Conservation (phyloP, 2,329 filamentous ascomycete species). For the Fusarium penzigii region DNA sequence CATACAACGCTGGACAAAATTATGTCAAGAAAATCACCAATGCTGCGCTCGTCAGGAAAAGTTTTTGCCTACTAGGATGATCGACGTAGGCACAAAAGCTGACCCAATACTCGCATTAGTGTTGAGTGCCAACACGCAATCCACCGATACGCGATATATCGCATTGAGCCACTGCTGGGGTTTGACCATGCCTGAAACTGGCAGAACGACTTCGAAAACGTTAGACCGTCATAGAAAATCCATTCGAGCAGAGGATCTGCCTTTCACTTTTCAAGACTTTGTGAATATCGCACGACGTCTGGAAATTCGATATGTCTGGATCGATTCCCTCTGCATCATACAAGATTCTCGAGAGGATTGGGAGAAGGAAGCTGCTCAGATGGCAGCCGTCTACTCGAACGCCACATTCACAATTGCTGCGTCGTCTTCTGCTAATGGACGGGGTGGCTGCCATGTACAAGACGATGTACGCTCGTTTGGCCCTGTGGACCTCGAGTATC, state of each 20-base stretch:
- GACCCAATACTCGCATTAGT: neutral
- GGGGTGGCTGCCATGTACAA: neutral
- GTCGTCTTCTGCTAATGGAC: neutral
- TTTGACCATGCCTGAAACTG: conserved; percentile 1
- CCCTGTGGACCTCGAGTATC: neutral
- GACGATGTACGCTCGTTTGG: neutral
- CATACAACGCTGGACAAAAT: conserved; percentile 2
- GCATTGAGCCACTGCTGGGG: conserved; percentile 12
- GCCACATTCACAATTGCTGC: conserved; percentile 4
- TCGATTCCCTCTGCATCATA: conserved; percentile 9
- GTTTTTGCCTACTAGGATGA: conserved; percentile 4
- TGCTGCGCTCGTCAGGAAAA: neutral
- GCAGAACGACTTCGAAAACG: neutral
- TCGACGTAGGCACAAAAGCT: conserved; percentile 1
- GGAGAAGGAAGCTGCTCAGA: conserved; percentile 7
- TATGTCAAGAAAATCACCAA: neutral
- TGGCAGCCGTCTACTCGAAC: conserved; percentile 6
- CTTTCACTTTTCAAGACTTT: conserved; percentile 7
- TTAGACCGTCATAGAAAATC: neutral
- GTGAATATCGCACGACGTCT: neutral
- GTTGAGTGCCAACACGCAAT: neutral
- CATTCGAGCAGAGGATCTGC: neutral
- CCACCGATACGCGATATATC: conserved; percentile 1
- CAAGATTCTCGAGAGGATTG: conserved; percentile 7
- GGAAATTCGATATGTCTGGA: conserved; percentile 6